Conservation (phyloP, 306 rosid genomes). For the Fagus crenata region DNA sequence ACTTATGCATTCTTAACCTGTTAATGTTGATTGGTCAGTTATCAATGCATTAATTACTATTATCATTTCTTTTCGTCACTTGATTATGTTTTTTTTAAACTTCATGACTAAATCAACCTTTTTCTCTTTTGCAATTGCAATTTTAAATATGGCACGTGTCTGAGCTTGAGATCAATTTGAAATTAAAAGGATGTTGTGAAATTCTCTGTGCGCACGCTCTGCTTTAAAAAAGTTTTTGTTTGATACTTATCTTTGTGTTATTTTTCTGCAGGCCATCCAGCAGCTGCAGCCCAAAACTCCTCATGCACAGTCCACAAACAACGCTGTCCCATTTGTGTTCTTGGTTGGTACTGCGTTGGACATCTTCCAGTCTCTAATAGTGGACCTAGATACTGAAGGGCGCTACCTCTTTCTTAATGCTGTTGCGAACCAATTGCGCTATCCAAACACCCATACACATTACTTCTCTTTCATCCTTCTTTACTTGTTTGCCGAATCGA, state of each 20-base stretch:
- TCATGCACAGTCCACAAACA: conserved; percentile 62
- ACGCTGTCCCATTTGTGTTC: conserved; percentile 58
- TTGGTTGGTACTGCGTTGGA: conserved; percentile 95
- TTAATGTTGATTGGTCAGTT: not conserved
- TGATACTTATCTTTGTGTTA: conserved; percentile 21
- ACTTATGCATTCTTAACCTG: not conserved
- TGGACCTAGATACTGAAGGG: conserved; percentile 90
- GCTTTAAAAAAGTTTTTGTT: not conserved
- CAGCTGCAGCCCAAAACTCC: conserved; percentile 76
- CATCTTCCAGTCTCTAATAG: conserved; percentile 70
- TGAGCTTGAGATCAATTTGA: not conserved
- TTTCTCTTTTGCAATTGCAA: not conserved
- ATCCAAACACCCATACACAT: conserved; percentile 96
- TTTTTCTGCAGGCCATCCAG: conserved; percentile 75
- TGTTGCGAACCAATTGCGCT: conserved; percentile 93
- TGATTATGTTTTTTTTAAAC: not conserved
- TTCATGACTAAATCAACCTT: not conserved
- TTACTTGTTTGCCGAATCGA: conserved; percentile 84
- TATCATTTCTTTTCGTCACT: not conserved
- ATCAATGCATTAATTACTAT: not conserved
- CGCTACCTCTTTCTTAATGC: conserved; percentile 98
- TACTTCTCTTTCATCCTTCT: conserved; percentile 94
- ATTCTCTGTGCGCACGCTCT: not conserved
- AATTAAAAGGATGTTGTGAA: not conserved
- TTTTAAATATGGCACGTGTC: not conserved